phyloP scores from a whole-genome alignment of 169 alveolate genomes.

The Plasmodium gaboni region DNA sequence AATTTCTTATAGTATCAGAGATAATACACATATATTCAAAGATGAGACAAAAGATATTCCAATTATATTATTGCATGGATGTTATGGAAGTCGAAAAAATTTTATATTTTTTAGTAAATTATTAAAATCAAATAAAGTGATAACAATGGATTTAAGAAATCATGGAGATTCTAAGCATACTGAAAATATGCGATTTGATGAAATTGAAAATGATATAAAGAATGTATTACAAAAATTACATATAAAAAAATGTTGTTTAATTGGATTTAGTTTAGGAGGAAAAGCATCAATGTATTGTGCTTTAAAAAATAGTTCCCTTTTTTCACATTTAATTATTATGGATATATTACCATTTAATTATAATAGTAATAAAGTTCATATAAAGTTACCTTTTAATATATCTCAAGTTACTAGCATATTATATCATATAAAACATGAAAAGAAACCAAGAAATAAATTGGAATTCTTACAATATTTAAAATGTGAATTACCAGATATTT shows the following conservation, averaged over 20 bases:
- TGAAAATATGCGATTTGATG: slow-evolving; percentile 46
- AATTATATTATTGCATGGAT: slow-evolving; percentile 52
- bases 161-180: slow-evolving; percentile 75
- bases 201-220: slow-evolving; percentile 61
- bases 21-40: slow-evolving; percentile 62
- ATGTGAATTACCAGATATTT: slow-evolving; percentile 26
- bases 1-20: slow-evolving; percentile 18
- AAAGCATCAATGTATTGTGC: slow-evolving; percentile 73
- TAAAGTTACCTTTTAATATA: slow-evolving; percentile 41
- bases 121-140: slow-evolving; percentile 54
- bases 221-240: slow-evolving; percentile 36
- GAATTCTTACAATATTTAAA: slow-evolving; percentile 24
- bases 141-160: slow-evolving; percentile 56
- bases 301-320: slow-evolving; percentile 33
- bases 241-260: slow-evolving; percentile 58
- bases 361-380: slow-evolving; percentile 1
- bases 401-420: slow-evolving; percentile 21
- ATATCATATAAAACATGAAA: slow-evolving; percentile 30
- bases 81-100: slow-evolving; percentile 65
- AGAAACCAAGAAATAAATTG: slow-evolving; percentile 32
- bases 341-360: slow-evolving; percentile 70
- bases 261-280: slow-evolving; percentile 75
- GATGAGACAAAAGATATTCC: slow-evolving; percentile 41
- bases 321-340: slow-evolving; percentile 56
- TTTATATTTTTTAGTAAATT: slow-evolving; percentile 45